Conservation (phyloP, 2,329 filamentous ascomycete species). For the Teratosphaeria zuluensis region DNA sequence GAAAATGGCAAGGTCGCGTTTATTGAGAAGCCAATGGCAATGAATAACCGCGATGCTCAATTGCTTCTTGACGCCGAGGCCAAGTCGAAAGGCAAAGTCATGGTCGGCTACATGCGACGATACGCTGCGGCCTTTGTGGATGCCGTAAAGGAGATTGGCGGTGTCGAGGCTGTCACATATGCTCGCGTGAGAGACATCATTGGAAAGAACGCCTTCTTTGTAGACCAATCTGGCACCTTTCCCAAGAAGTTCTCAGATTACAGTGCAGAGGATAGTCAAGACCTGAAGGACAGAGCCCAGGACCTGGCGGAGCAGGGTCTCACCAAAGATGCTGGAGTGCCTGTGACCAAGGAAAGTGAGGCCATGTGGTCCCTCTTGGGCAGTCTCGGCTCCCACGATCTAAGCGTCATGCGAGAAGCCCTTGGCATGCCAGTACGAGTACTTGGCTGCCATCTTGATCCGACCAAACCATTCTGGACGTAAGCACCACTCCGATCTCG, state of each 20-base stretch:
- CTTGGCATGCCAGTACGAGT: conserved; percentile 42
- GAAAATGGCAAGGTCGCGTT: conserved; percentile 47
- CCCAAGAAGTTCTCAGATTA: conserved; percentile 37
- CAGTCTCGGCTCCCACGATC: conserved; percentile 44
- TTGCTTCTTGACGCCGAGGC: conserved; percentile 43
- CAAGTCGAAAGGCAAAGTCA: conserved; percentile 33
- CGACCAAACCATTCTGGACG: conserved; percentile 18
- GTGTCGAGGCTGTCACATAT: conserved; percentile 45
- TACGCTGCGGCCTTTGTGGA: conserved; percentile 48
- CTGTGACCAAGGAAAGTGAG: conserved; percentile 21
- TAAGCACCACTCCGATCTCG: neutral
- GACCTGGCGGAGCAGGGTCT: conserved; percentile 2
- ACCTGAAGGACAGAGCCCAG: conserved; percentile 9
- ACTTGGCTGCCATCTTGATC: conserved; percentile 34
- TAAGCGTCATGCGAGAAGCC: conserved; percentile 46
- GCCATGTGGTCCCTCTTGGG: conserved; percentile 36
- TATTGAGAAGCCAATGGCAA: conserved; percentile 49
- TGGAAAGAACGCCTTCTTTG: conserved; percentile 44
- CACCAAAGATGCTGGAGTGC: conserved; percentile 9
- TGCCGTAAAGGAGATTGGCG: conserved; percentile 45
- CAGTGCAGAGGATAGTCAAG: conserved; percentile 15
- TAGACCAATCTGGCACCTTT: conserved; percentile 41
- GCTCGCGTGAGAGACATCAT: conserved; percentile 46
- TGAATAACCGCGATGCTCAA: conserved; percentile 39
- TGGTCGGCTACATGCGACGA: conserved; percentile 54